Evolutionary conservation across 2,329 filamentous ascomycete species (phyloP), one percentile per base, ranked within the genome.

Genomic region (Epichloe hybrida): DNA sequence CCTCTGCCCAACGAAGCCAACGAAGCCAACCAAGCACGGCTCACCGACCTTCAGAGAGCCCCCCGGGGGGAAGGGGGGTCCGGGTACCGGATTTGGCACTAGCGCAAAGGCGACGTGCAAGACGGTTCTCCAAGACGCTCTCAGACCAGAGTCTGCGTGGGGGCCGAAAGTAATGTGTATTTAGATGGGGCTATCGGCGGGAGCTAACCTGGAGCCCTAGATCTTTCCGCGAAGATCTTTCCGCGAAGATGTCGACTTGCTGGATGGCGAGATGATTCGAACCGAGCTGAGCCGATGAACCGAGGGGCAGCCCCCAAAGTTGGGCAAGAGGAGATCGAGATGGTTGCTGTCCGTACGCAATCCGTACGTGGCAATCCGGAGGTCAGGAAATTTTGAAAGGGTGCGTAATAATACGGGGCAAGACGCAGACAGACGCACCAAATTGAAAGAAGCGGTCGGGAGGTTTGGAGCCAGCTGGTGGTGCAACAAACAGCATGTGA

Each of bases 1-100:
- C 17, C 31, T 46, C 20, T 36, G 37, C 42, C 49, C 34, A n/a
- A 23, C 15, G 41, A 42, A 40, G 31, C 45, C 35, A 27, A 40
- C 17, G 23, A 52, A 42, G 27, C n/a, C n/a, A n/a, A n/a, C n/a
- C n/a, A n/a, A n/a, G n/a, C n/a, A n/a, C n/a, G 17, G 46, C 46
- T 52, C 50, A 52, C 50, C 50, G 50, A 52, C 50, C 48, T 52
- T 45, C 40, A 49, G 31, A 21, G 37, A 12, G 35, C 27, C 46
- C 41, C 17, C n/a, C n/a, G n/a, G n/a, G n/a, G n/a, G n/a, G n/a
- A n/a, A n/a, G 27, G 41, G 36, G 40, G 50, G 50, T 17, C 7
- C 48, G 15, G 36, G 42, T 15, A 23, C 46, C 46, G 42, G 36
- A 52, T 52, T 37, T 42, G 51, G 43, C 43, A 43, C 51, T 52